These are phyloP conservation scores for Pilatotrama ljubarskyi DNA, from an alignment of 768 basidiomycete species.

Conservation along the genomic window DNA sequence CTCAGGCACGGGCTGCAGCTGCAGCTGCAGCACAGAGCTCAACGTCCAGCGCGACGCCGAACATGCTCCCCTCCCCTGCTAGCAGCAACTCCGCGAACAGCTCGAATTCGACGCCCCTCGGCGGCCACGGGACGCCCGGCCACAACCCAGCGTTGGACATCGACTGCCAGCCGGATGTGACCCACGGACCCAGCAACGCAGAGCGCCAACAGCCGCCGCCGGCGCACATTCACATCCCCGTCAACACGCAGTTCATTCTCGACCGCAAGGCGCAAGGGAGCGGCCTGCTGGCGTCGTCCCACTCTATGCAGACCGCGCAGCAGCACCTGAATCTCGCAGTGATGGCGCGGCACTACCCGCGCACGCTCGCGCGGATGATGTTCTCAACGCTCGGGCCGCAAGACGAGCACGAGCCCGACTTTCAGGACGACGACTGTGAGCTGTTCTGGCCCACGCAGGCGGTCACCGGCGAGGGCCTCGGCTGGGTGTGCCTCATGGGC, in stretches of 20 bases:
- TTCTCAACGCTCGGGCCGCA: slow-evolving; percentile 57
- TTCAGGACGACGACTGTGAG: slow-evolving; percentile 85
- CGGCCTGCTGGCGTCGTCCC: slow-evolving; percentile 8
- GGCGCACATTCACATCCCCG: slow-evolving; percentile 22
- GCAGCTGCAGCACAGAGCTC: slow-evolving; percentile 5
- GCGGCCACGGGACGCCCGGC: slow-evolving; percentile 52
- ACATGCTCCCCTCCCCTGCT: slow-evolving; percentile 80
- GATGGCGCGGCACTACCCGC: slow-evolving; percentile 70
- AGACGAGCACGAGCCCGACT: slow-evolving; percentile 79
- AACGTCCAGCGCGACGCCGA: slow-evolving; percentile 37
- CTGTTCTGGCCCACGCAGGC: slow-evolving; percentile 82
- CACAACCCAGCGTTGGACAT: slow-evolving; percentile 24
- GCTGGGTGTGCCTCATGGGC: slow-evolving; percentile 87
- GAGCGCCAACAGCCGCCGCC: slow-evolving; percentile 19
- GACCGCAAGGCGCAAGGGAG: slow-evolving; percentile 16
- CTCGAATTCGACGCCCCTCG: slow-evolving; percentile 76
- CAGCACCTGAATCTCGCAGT: slow-evolving; percentile 62
- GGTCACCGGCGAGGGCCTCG: slow-evolving; percentile 73
- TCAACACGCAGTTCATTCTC: slow-evolving; percentile 18
- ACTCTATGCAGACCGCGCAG: slow-evolving; percentile 17
- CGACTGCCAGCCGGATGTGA: not conserved
- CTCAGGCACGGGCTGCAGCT: not conserved
- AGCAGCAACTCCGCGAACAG: slow-evolving; percentile 65
- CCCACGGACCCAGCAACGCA: slow-evolving; percentile 30
- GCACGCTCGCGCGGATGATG: slow-evolving; percentile 73